Percentiles rank a stretch among this genome's conserved stretches.
Conservation (phyloP, 1,284 basidiomycete genomes). For the Cerioporus squamosus region DNA sequence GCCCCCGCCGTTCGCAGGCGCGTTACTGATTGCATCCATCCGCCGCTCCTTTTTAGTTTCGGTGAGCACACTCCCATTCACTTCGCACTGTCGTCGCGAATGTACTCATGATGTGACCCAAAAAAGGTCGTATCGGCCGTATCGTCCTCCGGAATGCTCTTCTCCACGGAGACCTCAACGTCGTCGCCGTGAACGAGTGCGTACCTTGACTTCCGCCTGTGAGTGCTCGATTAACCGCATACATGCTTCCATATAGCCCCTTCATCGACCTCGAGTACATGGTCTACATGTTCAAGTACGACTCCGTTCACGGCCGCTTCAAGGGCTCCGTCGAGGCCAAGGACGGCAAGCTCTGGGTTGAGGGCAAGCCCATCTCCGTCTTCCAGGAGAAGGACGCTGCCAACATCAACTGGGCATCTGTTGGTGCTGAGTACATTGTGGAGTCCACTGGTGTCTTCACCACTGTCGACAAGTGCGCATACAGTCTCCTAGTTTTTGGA, state of each 20-base stretch:
- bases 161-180: slow-evolving; percentile 74
- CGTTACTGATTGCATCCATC: slow-evolving; percentile 24
- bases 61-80: slow-evolving; percentile 54
- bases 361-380: slow-evolving; percentile 82
- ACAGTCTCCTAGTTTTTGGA: not conserved
- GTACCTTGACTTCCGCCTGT: slow-evolving; percentile 36
- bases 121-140: slow-evolving; percentile 90
- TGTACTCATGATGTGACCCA: slow-evolving; percentile 5
- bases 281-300: slow-evolving; percentile 99
- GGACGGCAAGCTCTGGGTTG: slow-evolving; percentile 91
- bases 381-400: slow-evolving; percentile 90
- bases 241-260: slow-evolving; percentile 54
- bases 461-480: slow-evolving; percentile 78
- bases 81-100: not conserved
- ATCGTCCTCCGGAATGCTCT: slow-evolving; percentile 98
- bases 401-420: slow-evolving; percentile 83
- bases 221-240: slow-evolving; percentile 12
- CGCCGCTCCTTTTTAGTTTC: slow-evolving; percentile 60
- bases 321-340: slow-evolving; percentile 84
- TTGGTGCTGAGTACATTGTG: slow-evolving; percentile 92
- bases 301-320: slow-evolving; percentile 97
- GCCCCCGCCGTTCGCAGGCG: not conserved
- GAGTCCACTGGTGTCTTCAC: slow-evolving; percentile 99
- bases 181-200: slow-evolving; percentile 91
- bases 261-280: slow-evolving; percentile 98